phyloP scores from a whole-genome alignment of 306 rosid genomes.

The Vigna unguiculata region DNA sequence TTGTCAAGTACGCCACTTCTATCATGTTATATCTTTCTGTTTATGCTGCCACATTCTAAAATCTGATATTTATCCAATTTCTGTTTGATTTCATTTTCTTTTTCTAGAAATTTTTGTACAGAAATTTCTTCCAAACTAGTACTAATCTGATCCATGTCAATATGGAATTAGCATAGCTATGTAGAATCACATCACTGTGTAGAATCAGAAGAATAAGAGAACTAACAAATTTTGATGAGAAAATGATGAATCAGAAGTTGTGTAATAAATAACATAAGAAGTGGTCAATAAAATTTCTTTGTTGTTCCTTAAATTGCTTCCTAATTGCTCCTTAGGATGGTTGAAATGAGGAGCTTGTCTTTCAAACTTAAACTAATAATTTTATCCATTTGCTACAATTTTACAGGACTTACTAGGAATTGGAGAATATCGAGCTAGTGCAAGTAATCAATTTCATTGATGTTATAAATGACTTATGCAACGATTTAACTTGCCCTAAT shows the following conservation, averaged over 20 bases:
- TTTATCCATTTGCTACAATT: constrained; percentile 3
- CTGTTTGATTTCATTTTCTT: too few relatives aligned
- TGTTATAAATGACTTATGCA: constrained; percentile 33
- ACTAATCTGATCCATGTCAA: background rate
- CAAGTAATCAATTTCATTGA: constrained; percentile 54
- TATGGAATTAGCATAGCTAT: background rate
- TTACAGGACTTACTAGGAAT: constrained; percentile 91
- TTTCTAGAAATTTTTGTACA: too few relatives aligned
- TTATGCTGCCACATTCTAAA: constrained; percentile 12
- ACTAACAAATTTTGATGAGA: background rate
- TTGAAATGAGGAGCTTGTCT: too few relatives aligned
- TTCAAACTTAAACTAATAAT: constrained; percentile 11
- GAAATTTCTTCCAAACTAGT: too few relatives aligned
- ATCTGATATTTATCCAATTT: too few relatives aligned
- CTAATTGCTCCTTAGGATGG: too few relatives aligned
- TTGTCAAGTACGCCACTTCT: constrained; percentile 66
- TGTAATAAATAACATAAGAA: background rate
- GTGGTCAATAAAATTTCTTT: background rate
- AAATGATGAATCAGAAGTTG: background rate
- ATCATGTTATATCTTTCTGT: constrained; percentile 14
- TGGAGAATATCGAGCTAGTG: constrained; percentile 90
- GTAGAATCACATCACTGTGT: too few relatives aligned
- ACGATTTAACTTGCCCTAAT: background rate
- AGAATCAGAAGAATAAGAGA: background rate
- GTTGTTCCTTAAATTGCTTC: too few relatives aligned